Conservation (phyloP, 345 rosid species). For the Syzygium aromaticum region DNA sequence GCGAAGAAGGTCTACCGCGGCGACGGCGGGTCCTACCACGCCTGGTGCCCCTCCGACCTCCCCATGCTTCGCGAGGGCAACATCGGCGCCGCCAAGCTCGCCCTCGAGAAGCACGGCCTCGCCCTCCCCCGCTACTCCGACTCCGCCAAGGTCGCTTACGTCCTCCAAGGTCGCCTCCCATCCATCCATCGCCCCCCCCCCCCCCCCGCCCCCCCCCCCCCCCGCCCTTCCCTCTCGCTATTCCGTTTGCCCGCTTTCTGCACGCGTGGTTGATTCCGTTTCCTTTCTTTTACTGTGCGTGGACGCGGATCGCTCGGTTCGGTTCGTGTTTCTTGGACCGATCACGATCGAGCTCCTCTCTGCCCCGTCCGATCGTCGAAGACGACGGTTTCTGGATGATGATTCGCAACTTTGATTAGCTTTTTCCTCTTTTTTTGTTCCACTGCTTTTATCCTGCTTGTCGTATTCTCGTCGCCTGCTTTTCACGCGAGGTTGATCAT, state of each 20-base stretch:
- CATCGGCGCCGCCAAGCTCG: constrained; percentile 88
- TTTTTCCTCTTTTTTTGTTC: no score
- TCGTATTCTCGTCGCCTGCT: neutral
- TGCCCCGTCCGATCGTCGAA: neutral
- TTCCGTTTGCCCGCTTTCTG: neutral
- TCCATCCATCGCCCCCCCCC: neutral
- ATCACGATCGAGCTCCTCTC: neutral
- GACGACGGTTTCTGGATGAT: neutral
- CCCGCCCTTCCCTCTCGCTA: neutral
- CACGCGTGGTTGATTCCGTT: neutral
- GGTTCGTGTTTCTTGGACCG: neutral
- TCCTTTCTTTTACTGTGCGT: neutral
- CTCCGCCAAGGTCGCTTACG: constrained; percentile 84
- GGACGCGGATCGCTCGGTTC: neutral
- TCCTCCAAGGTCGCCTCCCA: constrained; percentile 57
- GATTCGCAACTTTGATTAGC: neutral
- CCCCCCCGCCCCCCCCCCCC: no score
- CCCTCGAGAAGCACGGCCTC: constrained; percentile 71
- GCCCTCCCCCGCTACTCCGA: constrained; percentile 88
- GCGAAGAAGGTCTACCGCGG: constrained; percentile 61
- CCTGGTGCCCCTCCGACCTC: constrained; percentile 76
- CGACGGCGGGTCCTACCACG: constrained; percentile 66
- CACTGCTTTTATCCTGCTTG: neutral
- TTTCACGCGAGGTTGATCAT: neutral
- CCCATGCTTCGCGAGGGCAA: constrained; percentile 68